A percentile compares a stretch with the other conserved stretches of the same genome.
Evolutionary conservation across 2,329 filamentous ascomycete genomes (phyloP).

Genomic region (Penicillium crustosum): DNA sequence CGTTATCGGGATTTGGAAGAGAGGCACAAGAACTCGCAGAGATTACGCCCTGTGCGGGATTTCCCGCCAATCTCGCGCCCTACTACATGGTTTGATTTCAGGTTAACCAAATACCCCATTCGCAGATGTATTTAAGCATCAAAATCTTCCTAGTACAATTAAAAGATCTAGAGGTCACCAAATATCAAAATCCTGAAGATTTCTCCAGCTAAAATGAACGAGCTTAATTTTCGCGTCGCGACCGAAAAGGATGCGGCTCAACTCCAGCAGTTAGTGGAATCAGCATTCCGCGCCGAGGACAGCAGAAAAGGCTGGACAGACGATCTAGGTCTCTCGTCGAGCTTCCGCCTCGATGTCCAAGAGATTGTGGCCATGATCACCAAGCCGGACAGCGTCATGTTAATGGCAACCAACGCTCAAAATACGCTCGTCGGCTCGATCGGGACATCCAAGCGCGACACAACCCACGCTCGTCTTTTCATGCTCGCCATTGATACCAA

Average conservation of each 20-base stretch:
- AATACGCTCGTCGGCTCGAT: slow-evolving; percentile 22
- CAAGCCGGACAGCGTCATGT: slow-evolving; percentile 28
- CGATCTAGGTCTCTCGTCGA: slow-evolving; percentile 30
- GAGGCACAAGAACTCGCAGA: neutral
- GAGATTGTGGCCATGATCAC: slow-evolving; percentile 30
- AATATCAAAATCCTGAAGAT: neutral
- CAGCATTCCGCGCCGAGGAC: slow-evolving; percentile 45
- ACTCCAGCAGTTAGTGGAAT: slow-evolving; percentile 41
- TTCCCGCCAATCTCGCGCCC: neutral
- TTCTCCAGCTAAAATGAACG: slow-evolving; percentile 12
- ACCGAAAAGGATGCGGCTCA: slow-evolving; percentile 37
- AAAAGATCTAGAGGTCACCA: too few species aligned
- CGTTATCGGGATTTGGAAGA: neutral
- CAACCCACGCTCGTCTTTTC: slow-evolving; percentile 21
- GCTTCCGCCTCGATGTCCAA: slow-evolving; percentile 25
- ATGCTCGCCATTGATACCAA: slow-evolving; percentile 27
- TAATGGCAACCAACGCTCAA: slow-evolving; percentile 20
- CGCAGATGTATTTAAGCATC: neutral
- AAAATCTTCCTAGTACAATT: neutral
- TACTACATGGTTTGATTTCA: neutral
- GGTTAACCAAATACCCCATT: neutral
- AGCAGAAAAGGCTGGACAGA: slow-evolving; percentile 40
- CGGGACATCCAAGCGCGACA: slow-evolving; percentile 18
- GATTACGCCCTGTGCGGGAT: slow-evolving; percentile 1
- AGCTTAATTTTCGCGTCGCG: slow-evolving; percentile 42